phyloP scores from a whole-genome alignment of 2,329 filamentous ascomycete species.

The Didymella pinodella region DNA sequence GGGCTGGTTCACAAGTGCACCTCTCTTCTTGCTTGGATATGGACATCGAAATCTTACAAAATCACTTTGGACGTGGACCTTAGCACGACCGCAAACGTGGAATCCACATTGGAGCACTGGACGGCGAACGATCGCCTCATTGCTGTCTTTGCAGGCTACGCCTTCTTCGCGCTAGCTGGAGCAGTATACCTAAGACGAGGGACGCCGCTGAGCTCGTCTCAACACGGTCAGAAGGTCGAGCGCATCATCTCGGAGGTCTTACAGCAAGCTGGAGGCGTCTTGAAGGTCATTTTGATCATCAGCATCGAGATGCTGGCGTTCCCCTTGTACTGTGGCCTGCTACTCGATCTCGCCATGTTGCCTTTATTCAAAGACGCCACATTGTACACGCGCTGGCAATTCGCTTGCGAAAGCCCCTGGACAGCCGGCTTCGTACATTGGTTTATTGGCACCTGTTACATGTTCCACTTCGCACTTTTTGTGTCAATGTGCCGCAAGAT shows the following conservation, averaged over 20 bases:
- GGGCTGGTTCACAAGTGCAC: constrained; percentile 23
- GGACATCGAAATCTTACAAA: constrained; percentile 48
- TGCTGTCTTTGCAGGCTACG: constrained; percentile 83
- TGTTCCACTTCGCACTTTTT: constrained; percentile 99
- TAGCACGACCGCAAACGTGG: constrained; percentile 34
- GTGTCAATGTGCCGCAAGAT: constrained; percentile 99
- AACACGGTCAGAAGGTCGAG: constrained; percentile 68
- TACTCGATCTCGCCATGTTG: constrained; percentile 86
- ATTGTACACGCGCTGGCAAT: constrained; percentile 77
- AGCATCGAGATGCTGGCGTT: constrained; percentile 99
- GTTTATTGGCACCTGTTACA: constrained; percentile 98
- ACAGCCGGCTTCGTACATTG: constrained; percentile 97
- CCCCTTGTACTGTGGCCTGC: constrained; percentile 90
- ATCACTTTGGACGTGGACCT: constrained; percentile 47
- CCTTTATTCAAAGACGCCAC: constrained; percentile 87
- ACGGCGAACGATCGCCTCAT: constrained; percentile 65
- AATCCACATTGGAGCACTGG: constrained; percentile 50
- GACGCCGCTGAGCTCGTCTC: constrained; percentile 69
- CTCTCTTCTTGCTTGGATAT: constrained; percentile 36
- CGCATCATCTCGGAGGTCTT: constrained; percentile 81
- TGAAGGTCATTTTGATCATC: constrained; percentile 98
- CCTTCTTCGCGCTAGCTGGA: constrained; percentile 75
- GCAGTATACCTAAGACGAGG: constrained; percentile 81
- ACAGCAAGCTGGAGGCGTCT: constrained; percentile 91
- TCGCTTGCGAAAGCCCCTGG: constrained; percentile 79